Evolutionary conservation across 1,139 yeast species (phyloP).

Genomic region (Kurtzmaniella quercitrusa): DNA sequence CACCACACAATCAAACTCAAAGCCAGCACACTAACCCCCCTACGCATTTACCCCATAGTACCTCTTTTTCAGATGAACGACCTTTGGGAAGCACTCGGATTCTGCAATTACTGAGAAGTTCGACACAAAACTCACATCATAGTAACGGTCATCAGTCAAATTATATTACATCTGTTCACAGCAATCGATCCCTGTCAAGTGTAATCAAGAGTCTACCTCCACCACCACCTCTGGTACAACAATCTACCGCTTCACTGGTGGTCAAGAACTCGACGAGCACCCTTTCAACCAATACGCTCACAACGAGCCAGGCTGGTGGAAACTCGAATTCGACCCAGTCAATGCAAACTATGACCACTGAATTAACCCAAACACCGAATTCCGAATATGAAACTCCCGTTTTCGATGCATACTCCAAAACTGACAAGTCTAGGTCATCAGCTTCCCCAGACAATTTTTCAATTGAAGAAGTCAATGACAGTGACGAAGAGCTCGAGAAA

Average conservation of each 20-base stretch:
- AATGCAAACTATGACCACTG: constrained; percentile 11
- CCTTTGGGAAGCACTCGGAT: background rate
- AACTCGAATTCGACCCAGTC: constrained; percentile 15
- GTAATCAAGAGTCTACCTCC: constrained; percentile 26
- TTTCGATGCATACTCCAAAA: background rate
- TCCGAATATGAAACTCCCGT: constrained; percentile 2
- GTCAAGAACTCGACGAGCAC: background rate
- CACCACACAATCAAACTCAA: too few relatives aligned
- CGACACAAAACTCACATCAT: background rate
- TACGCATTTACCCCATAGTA: background rate
- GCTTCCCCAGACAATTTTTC: constrained; percentile 18
- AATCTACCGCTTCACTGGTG: constrained; percentile 2
- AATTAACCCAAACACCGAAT: background rate
- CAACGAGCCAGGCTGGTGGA: constrained; percentile 2
- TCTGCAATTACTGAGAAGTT: background rate
- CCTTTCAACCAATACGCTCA: background rate
- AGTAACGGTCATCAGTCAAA: background rate
- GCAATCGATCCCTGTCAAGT: constrained; percentile 5
- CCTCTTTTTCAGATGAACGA: background rate
- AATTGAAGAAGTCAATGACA: constrained; percentile 41
- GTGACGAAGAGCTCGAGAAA: constrained; percentile 31
- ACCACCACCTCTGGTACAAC: constrained; percentile 14
- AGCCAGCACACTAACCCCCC: constrained; percentile 5
- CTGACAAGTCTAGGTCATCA: background rate
- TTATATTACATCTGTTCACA: background rate